Conservation (phyloP, 768 basidiomycete species). For the Lepiota brunneoincarnata region DNA sequence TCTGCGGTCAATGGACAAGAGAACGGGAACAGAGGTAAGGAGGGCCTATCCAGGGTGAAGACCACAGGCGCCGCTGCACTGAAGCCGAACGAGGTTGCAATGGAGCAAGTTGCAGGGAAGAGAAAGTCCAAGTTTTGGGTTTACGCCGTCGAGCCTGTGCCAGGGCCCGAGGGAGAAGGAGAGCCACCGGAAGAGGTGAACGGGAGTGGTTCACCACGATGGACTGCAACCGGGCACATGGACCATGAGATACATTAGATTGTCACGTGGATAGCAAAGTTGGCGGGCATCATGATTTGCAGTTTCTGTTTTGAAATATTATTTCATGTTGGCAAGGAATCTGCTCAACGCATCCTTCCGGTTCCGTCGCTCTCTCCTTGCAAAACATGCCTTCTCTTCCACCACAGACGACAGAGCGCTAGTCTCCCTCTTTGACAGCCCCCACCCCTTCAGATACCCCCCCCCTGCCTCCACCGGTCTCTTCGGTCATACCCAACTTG, state of each 20-base stretch:
- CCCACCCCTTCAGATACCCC: constrained; percentile 34
- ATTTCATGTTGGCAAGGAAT: constrained; percentile 30
- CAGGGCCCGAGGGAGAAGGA: constrained; percentile 27
- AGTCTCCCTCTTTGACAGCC: constrained; percentile 70
- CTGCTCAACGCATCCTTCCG: constrained; percentile 35
- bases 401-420: constrained; percentile 66
- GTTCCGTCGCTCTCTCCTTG: constrained; percentile 41
- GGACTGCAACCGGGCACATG: not conserved
- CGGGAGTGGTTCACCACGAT: constrained; percentile 3
- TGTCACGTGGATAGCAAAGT: not conserved
- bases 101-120: constrained; percentile 75
- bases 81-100: constrained; percentile 69
- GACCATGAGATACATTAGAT: too few species aligned
- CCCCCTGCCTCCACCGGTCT: constrained; percentile 61
- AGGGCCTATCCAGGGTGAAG: constrained; percentile 53
- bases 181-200: constrained; percentile 1
- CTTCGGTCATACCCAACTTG: constrained; percentile 77
- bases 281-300: not conserved
- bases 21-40: constrained; percentile 28
- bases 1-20: constrained; percentile 21
- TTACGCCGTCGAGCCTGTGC: constrained; percentile 77
- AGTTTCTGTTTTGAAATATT: not conserved
- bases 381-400: constrained; percentile 46
- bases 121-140: constrained; percentile 89
- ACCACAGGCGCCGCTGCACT: constrained; percentile 60